Base-by-base conservation (phyloP, 805 yeast genomes). In the Nakazawaea molendinolei region DNA sequence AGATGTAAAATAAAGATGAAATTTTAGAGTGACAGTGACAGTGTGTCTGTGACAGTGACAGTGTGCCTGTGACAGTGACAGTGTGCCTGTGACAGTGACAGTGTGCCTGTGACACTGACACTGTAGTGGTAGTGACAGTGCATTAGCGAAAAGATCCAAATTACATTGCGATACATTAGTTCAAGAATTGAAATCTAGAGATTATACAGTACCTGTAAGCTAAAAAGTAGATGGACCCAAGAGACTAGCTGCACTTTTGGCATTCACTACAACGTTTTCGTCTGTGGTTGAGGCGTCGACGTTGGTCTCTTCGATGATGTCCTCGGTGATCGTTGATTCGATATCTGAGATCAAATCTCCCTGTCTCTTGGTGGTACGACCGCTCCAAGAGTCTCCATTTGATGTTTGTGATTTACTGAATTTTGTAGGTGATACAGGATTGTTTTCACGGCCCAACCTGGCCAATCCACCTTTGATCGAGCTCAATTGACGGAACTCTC, bases 201-300 rank as follows among this genome's bases (percentile, higher is more conserved):
- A n/a, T n/a, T n/a, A n/a, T n/a, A 6, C 8, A 5, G n/a, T 13
- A 32, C 15, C 9, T 10, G 21, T 10, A 28, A 8, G 25, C 47
- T 55, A 77, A 47, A 84, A 84, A 4, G 85, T 76, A 2, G 90
- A 76, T 4, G 77, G 78, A 1, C 95, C 95, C 19, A 89, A 64
- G 27, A 90, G 48, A 23, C 75, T 65, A 1, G 95, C 97, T 1
- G 95, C 97, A 48, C 77, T 79, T 42, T 74, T 76, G 0, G 95
- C 94, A 56, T 86, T 90, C 5, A 86, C 71, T 5, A 60, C 63
- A 3, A 63, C 60, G 25, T 58, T 60, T 13, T 56, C 55, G 7
- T 45, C 58, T n/a, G n/a, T n/a, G n/a, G n/a, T n/a, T n/a, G n/a
- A n/a, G n/a, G n/a, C n/a, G n/a, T n/a, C n/a, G n/a, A n/a, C n/a